These are phyloP conservation scores for Chenopodium formosanum DNA, from an alignment of 148 eudicot genomes.

Conservation along the genomic window DNA sequence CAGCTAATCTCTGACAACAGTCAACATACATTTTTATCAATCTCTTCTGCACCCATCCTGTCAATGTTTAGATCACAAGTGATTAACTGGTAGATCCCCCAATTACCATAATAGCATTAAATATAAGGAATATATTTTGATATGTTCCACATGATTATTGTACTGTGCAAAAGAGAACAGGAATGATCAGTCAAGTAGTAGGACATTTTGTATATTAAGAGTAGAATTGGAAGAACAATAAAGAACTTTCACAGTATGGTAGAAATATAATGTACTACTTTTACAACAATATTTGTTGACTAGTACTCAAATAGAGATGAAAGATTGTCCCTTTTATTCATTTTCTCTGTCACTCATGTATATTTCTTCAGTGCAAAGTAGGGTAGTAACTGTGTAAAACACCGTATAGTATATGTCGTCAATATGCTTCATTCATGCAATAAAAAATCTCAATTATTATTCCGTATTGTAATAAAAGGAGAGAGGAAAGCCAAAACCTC, in stretches of 20 bases:
- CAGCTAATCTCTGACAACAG: slow-evolving; percentile 62
- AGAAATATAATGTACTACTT: background rate
- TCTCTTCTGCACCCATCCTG: slow-evolving; percentile 87
- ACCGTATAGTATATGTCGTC: background rate
- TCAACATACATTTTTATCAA: slow-evolving; percentile 78
- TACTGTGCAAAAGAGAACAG: background rate
- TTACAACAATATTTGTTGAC: background rate
- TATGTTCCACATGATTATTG: background rate
- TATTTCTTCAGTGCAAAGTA: too few species aligned
- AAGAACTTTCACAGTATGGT: background rate
- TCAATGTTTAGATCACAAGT: slow-evolving; percentile 8
- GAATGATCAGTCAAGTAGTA: background rate
- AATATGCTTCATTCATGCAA: background rate
- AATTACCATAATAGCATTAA: background rate
- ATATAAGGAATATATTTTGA: background rate
- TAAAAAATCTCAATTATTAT: background rate
- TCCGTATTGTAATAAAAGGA: background rate
- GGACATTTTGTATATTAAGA: background rate
- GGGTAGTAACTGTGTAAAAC: too few species aligned
- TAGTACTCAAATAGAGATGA: background rate
- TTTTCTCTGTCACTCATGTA: too few species aligned
- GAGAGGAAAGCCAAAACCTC: background rate
- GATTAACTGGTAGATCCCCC: background rate
- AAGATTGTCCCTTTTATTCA: too few species aligned
- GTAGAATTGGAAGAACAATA: background rate